These are phyloP conservation scores for Aspergillus versicolor DNA, from an alignment of 2,329 filamentous ascomycete species.

Conservation along the genomic window DNA sequence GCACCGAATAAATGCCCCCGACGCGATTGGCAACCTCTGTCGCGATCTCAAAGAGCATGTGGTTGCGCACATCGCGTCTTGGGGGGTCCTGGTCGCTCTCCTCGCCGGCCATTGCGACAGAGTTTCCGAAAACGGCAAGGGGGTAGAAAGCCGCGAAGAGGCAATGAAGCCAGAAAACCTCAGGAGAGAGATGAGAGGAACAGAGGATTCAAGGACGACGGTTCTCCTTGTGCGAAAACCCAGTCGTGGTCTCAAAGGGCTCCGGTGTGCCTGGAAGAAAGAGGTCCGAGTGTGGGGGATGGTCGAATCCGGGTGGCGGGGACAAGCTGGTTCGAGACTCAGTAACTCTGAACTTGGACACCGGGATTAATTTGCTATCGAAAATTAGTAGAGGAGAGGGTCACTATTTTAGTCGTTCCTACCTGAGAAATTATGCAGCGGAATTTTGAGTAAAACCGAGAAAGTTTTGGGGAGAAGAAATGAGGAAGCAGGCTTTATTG, in stretches of 20 bases:
- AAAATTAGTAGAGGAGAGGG: not conserved
- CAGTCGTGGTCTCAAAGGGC: not conserved
- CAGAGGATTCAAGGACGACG: not conserved
- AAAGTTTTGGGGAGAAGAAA: not conserved
- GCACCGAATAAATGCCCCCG: slow-evolving; percentile 97
- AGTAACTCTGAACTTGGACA: not conserved
- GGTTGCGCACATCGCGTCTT: slow-evolving; percentile 80
- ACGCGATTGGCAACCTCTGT: slow-evolving; percentile 98
- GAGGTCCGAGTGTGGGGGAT: slow-evolving; percentile 1
- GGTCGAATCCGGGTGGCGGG: slow-evolving; percentile 13
- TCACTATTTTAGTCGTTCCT: not conserved
- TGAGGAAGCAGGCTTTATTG: not conserved
- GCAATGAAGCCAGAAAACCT: not conserved
- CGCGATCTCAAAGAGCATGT: slow-evolving; percentile 93
- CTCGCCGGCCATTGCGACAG: slow-evolving; percentile 15
- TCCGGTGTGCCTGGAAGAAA: not conserved
- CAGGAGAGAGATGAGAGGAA: not conserved
- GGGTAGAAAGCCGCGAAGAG: not conserved
- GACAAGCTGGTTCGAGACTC: not conserved
- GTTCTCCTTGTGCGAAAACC: not conserved
- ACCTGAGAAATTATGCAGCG: not conserved
- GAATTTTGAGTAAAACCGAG: not conserved
- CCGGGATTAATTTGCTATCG: not conserved
- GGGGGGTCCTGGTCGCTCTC: slow-evolving; percentile 61
- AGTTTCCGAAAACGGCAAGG: not conserved